These are phyloP conservation scores for Cutaneotrichosporon sp. DNA, from an alignment of 1,284 basidiomycete species.

Conservation along the genomic window DNA sequence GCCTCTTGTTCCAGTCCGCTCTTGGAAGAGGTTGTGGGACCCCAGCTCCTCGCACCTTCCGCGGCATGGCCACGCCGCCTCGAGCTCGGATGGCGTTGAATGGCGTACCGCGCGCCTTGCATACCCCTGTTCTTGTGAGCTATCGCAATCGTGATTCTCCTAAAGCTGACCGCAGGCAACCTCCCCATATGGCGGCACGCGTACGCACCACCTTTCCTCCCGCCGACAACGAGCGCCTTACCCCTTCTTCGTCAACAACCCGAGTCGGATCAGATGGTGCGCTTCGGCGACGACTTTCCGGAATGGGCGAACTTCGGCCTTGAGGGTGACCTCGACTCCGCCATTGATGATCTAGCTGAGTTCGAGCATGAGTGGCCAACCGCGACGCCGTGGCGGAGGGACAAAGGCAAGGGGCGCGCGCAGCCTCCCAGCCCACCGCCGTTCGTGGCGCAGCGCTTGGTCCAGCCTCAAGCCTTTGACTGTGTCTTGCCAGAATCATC, in stretches of 20 bases:
- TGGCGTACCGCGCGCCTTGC: constrained; percentile 37
- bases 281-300: constrained; percentile 5
- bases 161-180: constrained; percentile 15
- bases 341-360: constrained; percentile 27
- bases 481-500: neutral
- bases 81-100: neutral
- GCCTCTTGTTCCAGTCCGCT: neutral
- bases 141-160: no score
- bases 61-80: neutral
- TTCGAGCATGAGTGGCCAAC: constrained; percentile 32
- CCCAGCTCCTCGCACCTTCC: neutral
- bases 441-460: neutral
- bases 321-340: constrained; percentile 17
- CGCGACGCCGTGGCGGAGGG: constrained; percentile 8
- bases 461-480: neutral
- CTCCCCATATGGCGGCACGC: neutral
- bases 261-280: neutral
- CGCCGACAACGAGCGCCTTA: constrained; percentile 2
- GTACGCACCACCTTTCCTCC: neutral
- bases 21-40: constrained; percentile 13
- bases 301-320: constrained; percentile 11
- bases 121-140: constrained; percentile 36
- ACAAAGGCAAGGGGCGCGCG: constrained; percentile 14
- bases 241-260: neutral
- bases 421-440: neutral